Conservation (phyloP, 768 basidiomycete genomes). For the Termitomyces sp. region DNA sequence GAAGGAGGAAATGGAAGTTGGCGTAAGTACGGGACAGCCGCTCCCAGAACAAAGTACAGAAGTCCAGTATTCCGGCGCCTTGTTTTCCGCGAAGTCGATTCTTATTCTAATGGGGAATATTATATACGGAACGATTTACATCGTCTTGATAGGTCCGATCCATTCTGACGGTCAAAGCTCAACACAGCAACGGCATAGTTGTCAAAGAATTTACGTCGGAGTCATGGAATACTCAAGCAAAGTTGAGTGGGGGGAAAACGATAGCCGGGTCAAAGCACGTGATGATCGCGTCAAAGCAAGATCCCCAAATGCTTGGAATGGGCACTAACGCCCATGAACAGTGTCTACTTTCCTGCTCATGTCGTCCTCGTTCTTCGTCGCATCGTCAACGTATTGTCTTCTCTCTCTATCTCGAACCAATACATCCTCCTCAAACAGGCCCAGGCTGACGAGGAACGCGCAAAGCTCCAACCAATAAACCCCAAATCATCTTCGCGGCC, state of each 20-base stretch:
- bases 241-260: not conserved
- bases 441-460: constrained; percentile 11
- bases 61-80: not conserved
- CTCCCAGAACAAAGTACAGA: not conserved
- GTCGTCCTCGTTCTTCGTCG: constrained; percentile 59
- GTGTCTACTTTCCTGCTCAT: constrained; percentile 49
- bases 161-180: not conserved
- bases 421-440: constrained; percentile 35
- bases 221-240: no score
- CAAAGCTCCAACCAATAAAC: not conserved
- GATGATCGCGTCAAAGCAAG: constrained; percentile 6
- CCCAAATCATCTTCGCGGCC: not conserved
- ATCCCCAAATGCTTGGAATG: constrained; percentile 3
- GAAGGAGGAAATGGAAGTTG: not conserved
- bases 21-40: not conserved
- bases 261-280: not conserved
- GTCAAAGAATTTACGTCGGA: not conserved
- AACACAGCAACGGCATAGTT: no score
- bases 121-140: not conserved
- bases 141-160: not conserved
- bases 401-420: constrained; percentile 65
- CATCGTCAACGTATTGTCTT: constrained; percentile 62
- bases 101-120: not conserved
- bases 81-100: not conserved
- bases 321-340: constrained; percentile 29